Percentiles rank a stretch among this genome's conserved stretches.
Conservation (phyloP, 257 asterid species). For the Nicotiana tomentosiformis region DNA sequence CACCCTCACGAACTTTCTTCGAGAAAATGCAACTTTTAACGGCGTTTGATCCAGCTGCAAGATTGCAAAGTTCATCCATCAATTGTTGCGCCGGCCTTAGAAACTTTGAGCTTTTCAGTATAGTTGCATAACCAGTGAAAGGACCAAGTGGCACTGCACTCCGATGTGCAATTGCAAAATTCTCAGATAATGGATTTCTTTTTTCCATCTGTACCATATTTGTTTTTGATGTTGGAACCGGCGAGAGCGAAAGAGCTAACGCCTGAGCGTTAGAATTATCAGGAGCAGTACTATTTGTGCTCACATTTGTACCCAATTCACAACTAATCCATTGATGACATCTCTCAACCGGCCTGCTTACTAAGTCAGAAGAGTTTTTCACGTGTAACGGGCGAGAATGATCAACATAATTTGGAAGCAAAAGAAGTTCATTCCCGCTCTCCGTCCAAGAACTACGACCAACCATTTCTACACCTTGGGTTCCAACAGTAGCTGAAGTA, state of each 20-base stretch:
- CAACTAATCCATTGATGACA: conserved; percentile 24
- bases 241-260: conserved; percentile 53
- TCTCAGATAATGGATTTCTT: conserved; percentile 12
- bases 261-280: conserved; percentile 38
- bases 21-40: conserved; percentile 5
- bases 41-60: conserved; percentile 23
- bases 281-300: background rate
- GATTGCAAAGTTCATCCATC: conserved; percentile 50
- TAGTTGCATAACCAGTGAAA: conserved; percentile 70
- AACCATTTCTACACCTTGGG: conserved; percentile 13
- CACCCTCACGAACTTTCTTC: conserved; percentile 14
- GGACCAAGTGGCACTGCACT: conserved; percentile 72
- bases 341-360: conserved; percentile 5
- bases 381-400: conserved; percentile 14
- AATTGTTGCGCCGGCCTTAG: conserved; percentile 60
- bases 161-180: conserved; percentile 26
- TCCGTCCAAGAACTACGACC: conserved; percentile 22
- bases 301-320: conserved; percentile 9
- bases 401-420: conserved; percentile 30
- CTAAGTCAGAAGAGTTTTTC: background rate
- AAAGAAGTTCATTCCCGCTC: conserved; percentile 24
- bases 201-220: conserved; percentile 13
- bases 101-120: conserved; percentile 53
- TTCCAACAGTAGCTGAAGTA: conserved; percentile 21
- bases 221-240: conserved; percentile 37